These are phyloP conservation scores for Mycena polygramma DNA, from an alignment of 768 basidiomycete genomes.

Conservation along the genomic window DNA sequence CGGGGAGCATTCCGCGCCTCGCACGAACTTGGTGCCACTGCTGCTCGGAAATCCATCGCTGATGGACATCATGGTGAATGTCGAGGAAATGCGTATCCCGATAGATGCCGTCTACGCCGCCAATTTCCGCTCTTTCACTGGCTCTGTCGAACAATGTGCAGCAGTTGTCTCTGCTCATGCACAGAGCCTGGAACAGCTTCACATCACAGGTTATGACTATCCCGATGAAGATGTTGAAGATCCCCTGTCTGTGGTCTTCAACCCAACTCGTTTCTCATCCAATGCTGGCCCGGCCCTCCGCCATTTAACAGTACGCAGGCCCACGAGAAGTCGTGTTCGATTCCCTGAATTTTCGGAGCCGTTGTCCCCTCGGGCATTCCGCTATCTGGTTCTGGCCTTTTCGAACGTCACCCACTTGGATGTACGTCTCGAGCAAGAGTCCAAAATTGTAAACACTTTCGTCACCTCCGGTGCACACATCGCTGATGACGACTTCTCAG, in stretches of 20 bases:
- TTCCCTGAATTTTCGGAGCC: not conserved
- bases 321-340: no score
- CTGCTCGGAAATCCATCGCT: not conserved
- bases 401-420: slow-evolving; percentile 10
- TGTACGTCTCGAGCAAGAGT: not conserved
- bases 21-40: not conserved
- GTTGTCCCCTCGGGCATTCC: not conserved
- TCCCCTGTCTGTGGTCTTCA: not conserved
- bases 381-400: not conserved
- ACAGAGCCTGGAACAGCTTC: not conserved
- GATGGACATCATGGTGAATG: not conserved
- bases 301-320: not conserved
- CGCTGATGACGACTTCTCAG: not conserved
- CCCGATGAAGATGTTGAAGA: not conserved
- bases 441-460: not conserved
- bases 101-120: not conserved
- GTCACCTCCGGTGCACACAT: not conserved
- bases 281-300: not conserved
- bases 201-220: no score
- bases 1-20: not conserved
- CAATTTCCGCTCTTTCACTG: slow-evolving; percentile 1
- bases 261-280: not conserved
- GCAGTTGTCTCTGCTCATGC: not conserved
- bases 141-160: not conserved
- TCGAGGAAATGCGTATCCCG: not conserved